A percentile compares a stretch with the other conserved stretches of the same genome.
phyloP scores from a whole-genome alignment of 2,329 filamentous ascomycete genomes.

The Seiridium cupressi region DNA sequence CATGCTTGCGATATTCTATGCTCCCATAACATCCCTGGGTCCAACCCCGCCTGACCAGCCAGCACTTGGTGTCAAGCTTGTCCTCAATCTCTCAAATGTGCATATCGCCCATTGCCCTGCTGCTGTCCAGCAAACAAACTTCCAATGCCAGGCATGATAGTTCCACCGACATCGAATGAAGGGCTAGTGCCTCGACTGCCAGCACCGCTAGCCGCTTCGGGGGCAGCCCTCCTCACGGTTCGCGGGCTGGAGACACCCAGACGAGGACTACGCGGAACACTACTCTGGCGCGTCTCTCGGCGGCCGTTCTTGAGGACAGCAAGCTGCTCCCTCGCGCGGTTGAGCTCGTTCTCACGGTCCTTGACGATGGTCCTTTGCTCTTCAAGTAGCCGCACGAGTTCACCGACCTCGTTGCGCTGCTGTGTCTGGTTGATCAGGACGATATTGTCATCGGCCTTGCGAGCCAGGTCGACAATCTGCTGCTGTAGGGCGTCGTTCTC shows the following conservation, averaged over 20 bases:
- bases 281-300: slow-evolving; percentile 54
- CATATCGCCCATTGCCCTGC: slow-evolving; percentile 27
- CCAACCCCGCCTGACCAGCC: background rate
- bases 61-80: background rate
- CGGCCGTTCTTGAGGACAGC: slow-evolving; percentile 45
- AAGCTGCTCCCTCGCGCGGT: slow-evolving; percentile 47
- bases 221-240: slow-evolving; percentile 21
- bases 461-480: slow-evolving; percentile 37
- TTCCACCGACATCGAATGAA: slow-evolving; percentile 23
- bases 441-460: slow-evolving; percentile 43
- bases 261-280: slow-evolving; percentile 58
- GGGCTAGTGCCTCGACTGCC: slow-evolving; percentile 48
- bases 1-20: background rate
- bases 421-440: slow-evolving; percentile 47
- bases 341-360: slow-evolving; percentile 53
- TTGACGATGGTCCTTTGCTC: slow-evolving; percentile 40
- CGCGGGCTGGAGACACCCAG: slow-evolving; percentile 50
- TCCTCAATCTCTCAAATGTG: slow-evolving; percentile 13
- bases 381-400: slow-evolving; percentile 35
- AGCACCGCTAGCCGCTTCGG: slow-evolving; percentile 26
- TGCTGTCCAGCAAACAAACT: slow-evolving; percentile 36
- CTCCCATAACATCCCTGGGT: background rate
- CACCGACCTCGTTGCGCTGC: slow-evolving; percentile 29
- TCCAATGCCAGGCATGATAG: slow-evolving; percentile 15
- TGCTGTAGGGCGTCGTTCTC: slow-evolving; percentile 46